phyloP scores from a whole-genome alignment of 1,284 basidiomycete species.

The Puccinia polysora region DNA sequence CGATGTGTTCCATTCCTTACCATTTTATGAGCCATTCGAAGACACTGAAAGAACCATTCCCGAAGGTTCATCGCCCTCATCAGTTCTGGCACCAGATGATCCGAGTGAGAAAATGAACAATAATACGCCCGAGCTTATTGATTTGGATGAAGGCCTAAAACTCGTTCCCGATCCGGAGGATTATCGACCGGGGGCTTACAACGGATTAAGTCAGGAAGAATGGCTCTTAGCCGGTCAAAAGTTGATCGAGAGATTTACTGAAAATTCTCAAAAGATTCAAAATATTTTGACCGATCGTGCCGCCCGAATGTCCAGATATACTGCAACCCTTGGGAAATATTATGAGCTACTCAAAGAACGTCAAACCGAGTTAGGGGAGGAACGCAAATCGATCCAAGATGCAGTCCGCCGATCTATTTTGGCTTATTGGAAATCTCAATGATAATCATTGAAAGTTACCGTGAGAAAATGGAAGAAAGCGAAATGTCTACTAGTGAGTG shows the following conservation, averaged over 20 bases:
- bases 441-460: too few relatives aligned
- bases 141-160: conserved; percentile 11
- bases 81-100: too few relatives aligned
- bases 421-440: not conserved
- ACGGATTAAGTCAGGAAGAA: not conserved
- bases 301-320: conserved; percentile 2
- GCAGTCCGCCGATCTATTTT: conserved; percentile 9
- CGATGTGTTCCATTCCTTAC: not conserved
- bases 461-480: too few relatives aligned
- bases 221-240: conserved; percentile 8
- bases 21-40: conserved; percentile 10
- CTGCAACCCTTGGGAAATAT: not conserved
- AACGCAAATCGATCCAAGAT: conserved; percentile 6
- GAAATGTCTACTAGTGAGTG: too few relatives aligned
- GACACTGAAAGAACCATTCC: conserved; percentile 6
- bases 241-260: conserved; percentile 4
- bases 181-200: conserved; percentile 5
- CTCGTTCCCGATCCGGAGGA: conserved; percentile 1
- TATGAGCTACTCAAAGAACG: not conserved
- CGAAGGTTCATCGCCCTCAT: not conserved
- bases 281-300: not conserved
- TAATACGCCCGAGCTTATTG: not conserved
- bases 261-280: conserved; percentile 1
- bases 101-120: not conserved
- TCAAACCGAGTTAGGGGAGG: not conserved